phyloP scores from a whole-genome alignment of 1,284 basidiomycete species.

The Malassezia equina region DNA sequence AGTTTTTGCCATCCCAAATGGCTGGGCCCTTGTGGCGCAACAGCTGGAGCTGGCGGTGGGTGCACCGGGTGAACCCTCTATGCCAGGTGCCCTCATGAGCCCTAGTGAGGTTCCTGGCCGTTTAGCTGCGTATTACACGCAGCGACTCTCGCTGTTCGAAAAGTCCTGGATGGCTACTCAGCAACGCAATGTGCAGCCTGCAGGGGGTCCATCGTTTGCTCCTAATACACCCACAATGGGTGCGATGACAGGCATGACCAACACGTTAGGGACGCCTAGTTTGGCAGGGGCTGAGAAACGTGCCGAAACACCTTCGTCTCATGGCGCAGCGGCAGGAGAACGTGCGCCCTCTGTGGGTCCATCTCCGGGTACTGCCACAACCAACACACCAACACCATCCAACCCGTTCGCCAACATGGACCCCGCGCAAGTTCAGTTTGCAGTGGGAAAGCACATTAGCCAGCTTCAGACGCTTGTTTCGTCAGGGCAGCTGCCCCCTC shows the following conservation, averaged over 20 bases:
- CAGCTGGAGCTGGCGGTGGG: conserved; percentile 34
- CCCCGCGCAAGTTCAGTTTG: conserved; percentile 13
- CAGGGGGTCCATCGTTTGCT: background rate
- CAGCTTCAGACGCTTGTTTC: conserved; percentile 31
- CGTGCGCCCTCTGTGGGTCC: background rate
- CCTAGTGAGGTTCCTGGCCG: conserved; percentile 36
- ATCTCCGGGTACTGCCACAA: background rate
- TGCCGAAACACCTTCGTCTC: background rate
- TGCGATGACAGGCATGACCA: background rate
- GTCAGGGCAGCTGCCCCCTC: conserved; percentile 29
- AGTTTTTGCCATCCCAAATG: conserved; percentile 24
- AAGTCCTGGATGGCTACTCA: conserved; percentile 32
- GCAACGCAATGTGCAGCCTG: background rate
- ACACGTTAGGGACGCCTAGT: conserved; percentile 5
- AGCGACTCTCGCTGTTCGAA: conserved; percentile 34
- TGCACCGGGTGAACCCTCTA: conserved; percentile 20
- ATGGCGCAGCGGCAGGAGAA: background rate
- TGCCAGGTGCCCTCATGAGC: conserved; percentile 21
- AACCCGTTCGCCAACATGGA: conserved; percentile 23
- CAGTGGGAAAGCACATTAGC: conserved; percentile 27
- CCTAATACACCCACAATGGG: background rate
- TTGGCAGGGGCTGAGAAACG: conserved; percentile 3
- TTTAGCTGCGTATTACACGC: conserved; percentile 31
- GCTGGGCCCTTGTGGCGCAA: conserved; percentile 37
- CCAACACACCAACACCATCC: conserved; percentile 13